Evolutionary conservation across 805 yeast species (phyloP).

Genomic region (Ogataea ramenticola): DNA sequence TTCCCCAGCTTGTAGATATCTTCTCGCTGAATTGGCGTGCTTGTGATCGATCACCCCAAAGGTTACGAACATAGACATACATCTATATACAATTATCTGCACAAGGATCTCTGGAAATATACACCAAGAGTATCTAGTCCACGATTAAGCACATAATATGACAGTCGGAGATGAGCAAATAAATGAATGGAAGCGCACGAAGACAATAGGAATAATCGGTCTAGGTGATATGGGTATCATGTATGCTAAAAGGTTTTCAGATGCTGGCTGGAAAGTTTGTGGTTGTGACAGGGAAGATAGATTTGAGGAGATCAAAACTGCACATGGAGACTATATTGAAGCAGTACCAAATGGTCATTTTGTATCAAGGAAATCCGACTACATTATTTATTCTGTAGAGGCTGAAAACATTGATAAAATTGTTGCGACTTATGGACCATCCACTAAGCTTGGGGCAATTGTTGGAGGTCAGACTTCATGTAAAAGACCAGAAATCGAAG

Average conservation of each 20-base stretch:
- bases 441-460: slow-evolving; percentile 78
- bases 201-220: slow-evolving; percentile 84
- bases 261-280: slow-evolving; percentile 83
- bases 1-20: no score
- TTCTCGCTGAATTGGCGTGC: no score
- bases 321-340: slow-evolving; percentile 27
- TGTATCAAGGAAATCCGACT: slow-evolving; percentile 78
- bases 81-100: no score
- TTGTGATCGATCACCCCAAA: no score
- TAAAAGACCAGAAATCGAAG: slow-evolving; percentile 81
- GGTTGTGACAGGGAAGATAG: slow-evolving; percentile 79
- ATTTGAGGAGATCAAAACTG: slow-evolving; percentile 37
- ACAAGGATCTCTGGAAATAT: no score
- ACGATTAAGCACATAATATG: slow-evolving; percentile 6
- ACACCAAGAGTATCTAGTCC: background rate
- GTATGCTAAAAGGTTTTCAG: slow-evolving; percentile 71
- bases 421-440: slow-evolving; percentile 73
- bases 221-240: slow-evolving; percentile 94
- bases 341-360: slow-evolving; percentile 73
- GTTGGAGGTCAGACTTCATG: slow-evolving; percentile 99
- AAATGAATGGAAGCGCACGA: slow-evolving; percentile 22
- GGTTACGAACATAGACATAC: no score
- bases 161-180: slow-evolving; percentile 11
- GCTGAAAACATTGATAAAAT: slow-evolving; percentile 76
- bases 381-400: slow-evolving; percentile 85